Percentiles rank a stretch among this genome's conserved stretches.
phyloP scores from a whole-genome alignment of 257 asterid species.

The Solanum etuberosum region DNA sequence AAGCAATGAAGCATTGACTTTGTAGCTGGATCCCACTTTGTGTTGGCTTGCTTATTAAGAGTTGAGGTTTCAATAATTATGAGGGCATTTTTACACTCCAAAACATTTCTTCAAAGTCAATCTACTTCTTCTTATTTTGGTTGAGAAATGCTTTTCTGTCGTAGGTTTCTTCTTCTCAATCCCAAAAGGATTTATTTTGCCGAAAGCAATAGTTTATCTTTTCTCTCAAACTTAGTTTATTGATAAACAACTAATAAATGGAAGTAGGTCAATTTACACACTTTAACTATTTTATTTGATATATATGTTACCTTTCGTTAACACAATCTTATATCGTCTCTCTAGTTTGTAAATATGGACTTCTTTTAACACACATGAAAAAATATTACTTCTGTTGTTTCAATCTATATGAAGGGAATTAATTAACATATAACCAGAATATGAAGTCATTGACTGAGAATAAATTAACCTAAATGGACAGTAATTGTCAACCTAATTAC shows the following conservation, averaged over 20 bases:
- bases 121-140: background rate
- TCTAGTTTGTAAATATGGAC: background rate
- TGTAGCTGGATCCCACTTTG: background rate
- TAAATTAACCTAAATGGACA: background rate
- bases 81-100: background rate
- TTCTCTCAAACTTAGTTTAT: background rate
- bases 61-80: background rate
- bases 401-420: background rate
- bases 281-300: background rate
- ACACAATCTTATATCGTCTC: background rate
- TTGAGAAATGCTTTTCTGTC: background rate
- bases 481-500: background rate
- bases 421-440: background rate
- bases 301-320: background rate
- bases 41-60: slow-evolving; percentile 1
- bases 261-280: background rate
- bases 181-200: background rate
- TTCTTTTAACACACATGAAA: background rate
- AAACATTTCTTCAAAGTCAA: slow-evolving; percentile 2
- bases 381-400: background rate
- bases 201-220: background rate
- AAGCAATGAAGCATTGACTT: slow-evolving; percentile 6
- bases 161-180: background rate
- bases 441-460: background rate
- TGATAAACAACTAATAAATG: background rate